A percentile compares a stretch with the other conserved stretches of the same genome.
These are phyloP conservation scores for Laguncularia racemosa DNA, from an alignment of 345 rosid species.

Conservation along the genomic window DNA sequence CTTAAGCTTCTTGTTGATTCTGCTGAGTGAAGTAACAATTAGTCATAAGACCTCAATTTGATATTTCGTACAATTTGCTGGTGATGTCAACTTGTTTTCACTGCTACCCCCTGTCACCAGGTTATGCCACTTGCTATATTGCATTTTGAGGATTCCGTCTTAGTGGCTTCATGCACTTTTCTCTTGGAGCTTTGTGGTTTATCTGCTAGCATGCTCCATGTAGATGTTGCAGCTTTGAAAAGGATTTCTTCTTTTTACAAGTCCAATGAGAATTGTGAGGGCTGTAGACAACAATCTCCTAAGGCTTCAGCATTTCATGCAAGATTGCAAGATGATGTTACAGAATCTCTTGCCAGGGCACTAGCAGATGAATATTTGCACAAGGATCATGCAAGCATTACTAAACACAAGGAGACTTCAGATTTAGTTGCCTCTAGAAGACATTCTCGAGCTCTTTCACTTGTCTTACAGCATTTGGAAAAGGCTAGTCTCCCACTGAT, in stretches of 20 bases:
- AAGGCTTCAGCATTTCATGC: slow-evolving; percentile 56
- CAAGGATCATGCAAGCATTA: slow-evolving; percentile 29
- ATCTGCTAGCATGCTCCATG: slow-evolving; percentile 73
- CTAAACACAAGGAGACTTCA: slow-evolving; percentile 34
- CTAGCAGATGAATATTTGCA: slow-evolving; percentile 77
- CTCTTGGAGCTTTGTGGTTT: slow-evolving; percentile 89
- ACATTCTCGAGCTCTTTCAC: slow-evolving; percentile 55
- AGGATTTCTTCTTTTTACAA: slow-evolving; percentile 77
- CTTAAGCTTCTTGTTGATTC: too few relatives aligned
- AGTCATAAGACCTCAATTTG: too few relatives aligned
- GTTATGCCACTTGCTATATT: slow-evolving; percentile 86
- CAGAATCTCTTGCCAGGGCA: slow-evolving; percentile 80
- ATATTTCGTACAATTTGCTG: too few relatives aligned
- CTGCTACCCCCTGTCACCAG: slow-evolving; percentile 22
- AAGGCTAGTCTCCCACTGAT: slow-evolving; percentile 79
- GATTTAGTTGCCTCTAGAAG: slow-evolving; percentile 24
- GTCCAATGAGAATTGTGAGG: slow-evolving; percentile 35
- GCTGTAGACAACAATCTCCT: slow-evolving; percentile 36
- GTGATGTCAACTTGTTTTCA: too few relatives aligned
- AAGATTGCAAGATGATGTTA: slow-evolving; percentile 42
- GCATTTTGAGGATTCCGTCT: slow-evolving; percentile 68
- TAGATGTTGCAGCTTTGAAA: slow-evolving; percentile 74
- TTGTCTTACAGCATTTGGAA: slow-evolving; percentile 86
- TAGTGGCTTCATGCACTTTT: slow-evolving; percentile 88
- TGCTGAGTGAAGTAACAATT: too few relatives aligned